phyloP scores from a whole-genome alignment of 2,329 filamentous ascomycete genomes.

The Curvularia sp. region DNA sequence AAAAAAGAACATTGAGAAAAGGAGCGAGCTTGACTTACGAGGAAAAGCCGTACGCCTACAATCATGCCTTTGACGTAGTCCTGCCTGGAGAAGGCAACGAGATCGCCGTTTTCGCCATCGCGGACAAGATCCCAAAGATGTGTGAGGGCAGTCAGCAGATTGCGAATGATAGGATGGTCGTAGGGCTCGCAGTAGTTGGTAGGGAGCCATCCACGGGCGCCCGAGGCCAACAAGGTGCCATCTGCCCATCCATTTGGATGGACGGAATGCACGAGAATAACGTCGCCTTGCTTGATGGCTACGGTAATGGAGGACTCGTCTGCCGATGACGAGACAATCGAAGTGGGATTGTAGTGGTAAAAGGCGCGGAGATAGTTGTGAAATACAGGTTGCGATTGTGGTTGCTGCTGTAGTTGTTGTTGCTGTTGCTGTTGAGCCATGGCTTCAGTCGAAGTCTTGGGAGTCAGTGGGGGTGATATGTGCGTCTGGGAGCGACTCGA shows the following conservation, averaged over 20 bases:
- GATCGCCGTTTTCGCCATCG: constrained; percentile 76
- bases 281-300: constrained; percentile 86
- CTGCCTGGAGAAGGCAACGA: constrained; percentile 83
- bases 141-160: constrained; percentile 81
- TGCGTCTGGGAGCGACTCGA: constrained; percentile 55
- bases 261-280: constrained; percentile 93
- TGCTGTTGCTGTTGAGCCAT: constrained; percentile 51
- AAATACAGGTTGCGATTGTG: constrained; percentile 69
- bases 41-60: constrained; percentile 85
- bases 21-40: constrained; percentile 65
- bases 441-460: constrained; percentile 70
- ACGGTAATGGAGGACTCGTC: constrained; percentile 72
- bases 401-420: constrained; percentile 33
- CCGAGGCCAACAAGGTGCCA: constrained; percentile 84
- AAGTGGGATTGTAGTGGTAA: constrained; percentile 85
- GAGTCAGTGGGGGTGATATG: constrained; percentile 80
- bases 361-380: constrained; percentile 95
- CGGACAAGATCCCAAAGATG: constrained; percentile 92
- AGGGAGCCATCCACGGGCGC: constrained; percentile 90
- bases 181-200: constrained; percentile 99
- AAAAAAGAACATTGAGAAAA: neutral
- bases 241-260: constrained; percentile 99
- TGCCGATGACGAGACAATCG: constrained; percentile 78
- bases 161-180: constrained; percentile 85
- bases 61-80: constrained; percentile 95